Base-by-base conservation (phyloP, 495 filamentous ascomycete species). In the Astrothelium macrocarpum region DNA sequence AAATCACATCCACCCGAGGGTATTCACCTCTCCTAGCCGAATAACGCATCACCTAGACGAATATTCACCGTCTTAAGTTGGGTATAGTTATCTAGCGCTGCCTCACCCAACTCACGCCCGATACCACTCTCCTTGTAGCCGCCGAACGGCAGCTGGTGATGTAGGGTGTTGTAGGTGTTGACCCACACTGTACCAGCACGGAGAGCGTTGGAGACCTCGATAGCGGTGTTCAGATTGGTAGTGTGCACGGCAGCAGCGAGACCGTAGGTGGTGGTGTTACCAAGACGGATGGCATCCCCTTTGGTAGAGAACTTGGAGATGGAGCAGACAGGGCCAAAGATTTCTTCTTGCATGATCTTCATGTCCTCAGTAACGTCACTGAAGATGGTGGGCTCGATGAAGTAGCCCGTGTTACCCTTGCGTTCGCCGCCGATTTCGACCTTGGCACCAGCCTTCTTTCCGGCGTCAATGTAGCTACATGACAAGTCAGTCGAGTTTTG, bases 121-220 rank as follows among this genome's bases (percentile, higher is more conserved):
- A 97, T 86, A 77, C 94, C 95, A 42, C 85, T 90, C 79, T 90
- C 84, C 85, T 96, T 96, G 85, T 81, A 97, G 56, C 92, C 92
- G 76, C 91, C 91, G 74, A 96, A 96, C 53, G 91, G 91, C 70
- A 84, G 74, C 75, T 88, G 85, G 78, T 90, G 86, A 75, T 88
- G 83, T 59, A 97, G 82, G 71, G 89, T 76, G 81, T 98, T 97
- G 77, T 91, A 95, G 75, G 77, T 85, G 83, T 96, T 96, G 71
- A 96, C 85, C 94, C 94, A 97, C 70, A 96, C 90, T 67, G 94
- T 97, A 71, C 93, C 94, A 32, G 94, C 94, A 66, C 80, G 81
- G 61, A 98, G 78, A 20, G 78, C 80, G 75, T 93, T 94, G 77
- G 86, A 83, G 62, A 96, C 90, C 32, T 90, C 84, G 76, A 98